phyloP scores from a whole-genome alignment of 225 moss, liverwort and hornwort species.

The Straminergon stramineum region DNA sequence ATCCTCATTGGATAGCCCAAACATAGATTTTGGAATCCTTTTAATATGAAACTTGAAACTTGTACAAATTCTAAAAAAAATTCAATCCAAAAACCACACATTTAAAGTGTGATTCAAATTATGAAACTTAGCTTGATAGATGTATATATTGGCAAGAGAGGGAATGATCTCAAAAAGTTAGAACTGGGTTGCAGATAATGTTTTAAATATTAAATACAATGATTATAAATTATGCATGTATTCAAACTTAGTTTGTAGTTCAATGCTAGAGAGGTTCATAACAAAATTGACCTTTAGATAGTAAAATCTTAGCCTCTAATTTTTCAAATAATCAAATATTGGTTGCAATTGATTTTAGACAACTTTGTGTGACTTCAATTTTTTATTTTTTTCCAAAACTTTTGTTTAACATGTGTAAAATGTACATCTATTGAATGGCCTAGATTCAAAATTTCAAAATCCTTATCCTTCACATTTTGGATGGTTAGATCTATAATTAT shows the following conservation, averaged over 20 bases:
- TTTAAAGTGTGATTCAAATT: background rate
- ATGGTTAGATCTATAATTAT: background rate
- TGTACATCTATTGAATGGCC: too few relatives aligned
- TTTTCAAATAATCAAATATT: background rate
- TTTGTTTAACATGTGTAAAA: background rate
- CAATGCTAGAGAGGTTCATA: background rate
- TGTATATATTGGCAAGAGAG: background rate
- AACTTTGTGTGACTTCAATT: background rate
- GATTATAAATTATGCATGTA: background rate
- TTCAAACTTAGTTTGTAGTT: background rate
- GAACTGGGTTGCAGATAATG: rapidly evolving
- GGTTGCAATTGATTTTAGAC: background rate
- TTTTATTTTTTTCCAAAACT: background rate
- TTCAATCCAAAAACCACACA: background rate
- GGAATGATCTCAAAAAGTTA: background rate
- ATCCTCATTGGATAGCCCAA: background rate
- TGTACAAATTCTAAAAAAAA: background rate
- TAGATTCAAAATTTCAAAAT: background rate
- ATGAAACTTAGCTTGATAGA: background rate
- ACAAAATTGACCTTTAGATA: background rate
- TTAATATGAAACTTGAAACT: too few relatives aligned
- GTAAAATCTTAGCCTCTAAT: too few relatives aligned
- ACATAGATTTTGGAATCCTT: background rate
- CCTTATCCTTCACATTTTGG: background rate
- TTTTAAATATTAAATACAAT: background rate